Base-by-base conservation (phyloP, 768 basidiomycete genomes). In the Boletus sp. region DNA sequence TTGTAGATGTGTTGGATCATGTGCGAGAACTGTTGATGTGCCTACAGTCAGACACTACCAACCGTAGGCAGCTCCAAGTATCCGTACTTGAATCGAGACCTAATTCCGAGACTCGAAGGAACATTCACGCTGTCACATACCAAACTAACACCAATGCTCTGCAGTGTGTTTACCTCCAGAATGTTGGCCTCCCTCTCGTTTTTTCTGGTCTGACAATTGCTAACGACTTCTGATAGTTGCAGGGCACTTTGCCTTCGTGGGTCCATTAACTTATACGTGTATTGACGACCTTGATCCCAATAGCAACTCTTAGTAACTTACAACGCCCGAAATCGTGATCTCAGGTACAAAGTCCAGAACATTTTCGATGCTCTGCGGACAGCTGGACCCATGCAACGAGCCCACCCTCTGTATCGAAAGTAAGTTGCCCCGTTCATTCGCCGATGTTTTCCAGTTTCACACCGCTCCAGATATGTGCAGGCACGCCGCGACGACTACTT, bases 181-280 rank as follows among this genome's bases (percentile, higher is more conserved):
- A 66, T 83, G 82, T 83, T 59, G 58, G 81, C 70, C 11, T 23
- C 0, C 11, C 25, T 25, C 25, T 25, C 25, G 25, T 53, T 30
- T 4, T 54, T 47, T 25, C 10, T 14, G 3, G 17, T 43, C 21
- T 40, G 32, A 32, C 32, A 32, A 27, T 25, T 4, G 46, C 53
- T 60, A 17, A 59, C 17, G 7, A n/a, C 14, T 5, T 42, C 50
- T 32, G 19, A 34, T 40, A 83, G 83, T 19, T 83, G 79, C 58
- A 70, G 74, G 55, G 70, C 74, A 9, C 58, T 83, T 7, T 78
- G 76, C 51, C 61, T 83, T 32, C 56, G 83, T 83, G 63, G 43
- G 79, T 74, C 7, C 21, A 40, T 33, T 8, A 14, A 2, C 21
- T 47, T 47, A 23, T 17, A 13, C 9, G 5, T 37, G 29, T 23